Percentiles rank a stretch among this genome's conserved stretches.
phyloP scores from a whole-genome alignment of 805 yeast species.

The Metschnikowia arizonensis region DNA sequence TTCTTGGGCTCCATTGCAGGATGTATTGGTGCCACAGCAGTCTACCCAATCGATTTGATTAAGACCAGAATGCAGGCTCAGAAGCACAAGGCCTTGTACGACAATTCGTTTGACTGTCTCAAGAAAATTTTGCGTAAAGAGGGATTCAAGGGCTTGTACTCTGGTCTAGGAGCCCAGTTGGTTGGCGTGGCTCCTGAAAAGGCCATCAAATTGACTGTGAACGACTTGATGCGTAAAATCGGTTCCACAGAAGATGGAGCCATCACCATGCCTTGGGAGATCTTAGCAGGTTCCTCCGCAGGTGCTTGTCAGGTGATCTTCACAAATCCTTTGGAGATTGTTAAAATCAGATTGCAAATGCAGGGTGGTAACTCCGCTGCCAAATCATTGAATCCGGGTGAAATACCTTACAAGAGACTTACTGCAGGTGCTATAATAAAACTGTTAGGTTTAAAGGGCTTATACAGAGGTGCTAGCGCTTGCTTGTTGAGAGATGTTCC shows the following conservation, averaged over 20 bases:
- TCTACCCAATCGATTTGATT: conserved; percentile 92
- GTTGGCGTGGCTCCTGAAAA: conserved; percentile 98
- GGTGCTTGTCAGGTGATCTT: conserved; percentile 96
- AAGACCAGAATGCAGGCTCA: conserved; percentile 98
- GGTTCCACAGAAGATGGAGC: conserved; percentile 47
- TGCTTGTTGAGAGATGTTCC: conserved; percentile 94
- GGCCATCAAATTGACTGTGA: conserved; percentile 92
- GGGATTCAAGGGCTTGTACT: conserved; percentile 81
- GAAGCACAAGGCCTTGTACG: conserved; percentile 64
- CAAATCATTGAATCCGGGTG: conserved; percentile 24
- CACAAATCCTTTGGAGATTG: conserved; percentile 94
- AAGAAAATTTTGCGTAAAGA: conserved; percentile 69
- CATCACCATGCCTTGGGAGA: conserved; percentile 58
- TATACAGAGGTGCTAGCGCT: conserved; percentile 88
- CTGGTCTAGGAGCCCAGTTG: conserved; percentile 90
- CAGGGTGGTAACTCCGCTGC: conserved; percentile 72
- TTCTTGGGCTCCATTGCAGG: conserved; percentile 93
- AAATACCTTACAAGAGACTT: conserved; percentile 40
- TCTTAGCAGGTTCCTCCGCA: conserved; percentile 87
- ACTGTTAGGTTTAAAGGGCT: conserved; percentile 76
- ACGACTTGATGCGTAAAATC: conserved; percentile 76
- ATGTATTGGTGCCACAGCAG: conserved; percentile 96
- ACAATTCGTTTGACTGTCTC: conserved; percentile 83
- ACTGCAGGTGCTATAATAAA: conserved; percentile 70
- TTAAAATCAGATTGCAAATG: conserved; percentile 90